phyloP scores from a whole-genome alignment of 805 yeast species.

The Candida peoriensis region DNA sequence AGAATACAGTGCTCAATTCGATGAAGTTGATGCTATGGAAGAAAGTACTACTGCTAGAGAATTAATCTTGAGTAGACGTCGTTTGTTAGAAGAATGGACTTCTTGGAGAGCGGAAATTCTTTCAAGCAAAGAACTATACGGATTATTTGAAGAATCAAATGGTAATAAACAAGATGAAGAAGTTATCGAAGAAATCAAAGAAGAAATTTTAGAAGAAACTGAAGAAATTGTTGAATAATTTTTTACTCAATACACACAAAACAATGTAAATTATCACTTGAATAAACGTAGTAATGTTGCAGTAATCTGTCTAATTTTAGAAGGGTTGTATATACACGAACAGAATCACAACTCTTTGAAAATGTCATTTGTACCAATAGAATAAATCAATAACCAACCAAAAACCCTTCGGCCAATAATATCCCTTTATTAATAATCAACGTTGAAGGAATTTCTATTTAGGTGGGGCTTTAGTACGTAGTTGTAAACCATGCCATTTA shows the following conservation, averaged over 20 bases:
- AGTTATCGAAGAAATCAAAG: conserved; percentile 68
- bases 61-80: conserved; percentile 78
- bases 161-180: conserved; percentile 64
- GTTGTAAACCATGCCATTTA: conserved; percentile 93
- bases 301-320: too few relatives aligned
- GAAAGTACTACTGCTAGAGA: conserved; percentile 90
- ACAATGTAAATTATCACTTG: too few relatives aligned
- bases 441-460: too few relatives aligned
- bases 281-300: too few relatives aligned
- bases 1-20: conserved; percentile 89
- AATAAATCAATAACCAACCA: too few relatives aligned
- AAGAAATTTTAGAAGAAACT: conserved; percentile 53
- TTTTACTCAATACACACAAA: too few relatives aligned
- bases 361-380: too few relatives aligned
- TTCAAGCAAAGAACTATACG: conserved; percentile 44
- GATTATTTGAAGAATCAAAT: conserved; percentile 37
- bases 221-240: conserved; percentile 20
- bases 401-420: too few relatives aligned
- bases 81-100: conserved; percentile 79
- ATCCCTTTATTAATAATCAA: too few relatives aligned
- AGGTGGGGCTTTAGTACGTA: conserved; percentile 56
- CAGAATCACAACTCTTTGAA: too few relatives aligned
- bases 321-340: too few relatives aligned
- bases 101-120: conserved; percentile 60
- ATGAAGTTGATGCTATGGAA: conserved; percentile 93